Conservation (phyloP, 2,329 filamentous ascomycete genomes). For the Sporothrix sp. region DNA sequence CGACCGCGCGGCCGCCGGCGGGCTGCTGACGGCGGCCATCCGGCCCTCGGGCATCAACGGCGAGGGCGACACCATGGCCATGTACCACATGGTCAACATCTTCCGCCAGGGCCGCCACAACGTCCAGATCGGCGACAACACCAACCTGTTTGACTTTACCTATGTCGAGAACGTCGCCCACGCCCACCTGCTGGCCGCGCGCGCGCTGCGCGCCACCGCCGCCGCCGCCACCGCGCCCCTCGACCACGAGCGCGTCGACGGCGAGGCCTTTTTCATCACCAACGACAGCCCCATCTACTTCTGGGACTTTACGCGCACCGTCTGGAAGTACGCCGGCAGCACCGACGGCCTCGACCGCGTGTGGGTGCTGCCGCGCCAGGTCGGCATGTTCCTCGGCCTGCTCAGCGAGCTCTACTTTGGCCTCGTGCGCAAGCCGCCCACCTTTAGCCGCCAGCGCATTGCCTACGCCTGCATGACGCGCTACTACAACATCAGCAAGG, state of each 20-base stretch:
- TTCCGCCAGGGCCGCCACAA: conserved; percentile 59
- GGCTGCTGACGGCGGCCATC: conserved; percentile 67
- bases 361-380: conserved; percentile 43
- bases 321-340: conserved; percentile 58
- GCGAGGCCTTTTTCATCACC: conserved; percentile 81
- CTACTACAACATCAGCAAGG: conserved; percentile 71
- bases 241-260: conserved; percentile 65
- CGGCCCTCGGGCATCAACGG: conserved; percentile 87
- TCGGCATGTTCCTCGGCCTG: conserved; percentile 43
- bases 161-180: conserved; percentile 58
- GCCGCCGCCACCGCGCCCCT: conserved; percentile 50
- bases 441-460: conserved; percentile 50
- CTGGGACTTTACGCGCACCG: conserved; percentile 73
- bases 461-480: conserved; percentile 64
- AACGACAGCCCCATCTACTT: conserved; percentile 86
- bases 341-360: conserved; percentile 42
- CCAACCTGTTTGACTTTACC: conserved; percentile 55
- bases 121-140: conserved; percentile 67
- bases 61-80: conserved; percentile 70
- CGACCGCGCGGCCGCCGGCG: conserved; percentile 29
- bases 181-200: conserved; percentile 72
- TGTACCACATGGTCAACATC: conserved; percentile 64
- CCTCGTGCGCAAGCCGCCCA: conserved; percentile 43
- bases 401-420: conserved; percentile 43
- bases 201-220: conserved; percentile 56